Evolutionary conservation across 2,329 filamentous ascomycete genomes (phyloP).

Genomic region (Colletotrichum sansevieriae): DNA sequence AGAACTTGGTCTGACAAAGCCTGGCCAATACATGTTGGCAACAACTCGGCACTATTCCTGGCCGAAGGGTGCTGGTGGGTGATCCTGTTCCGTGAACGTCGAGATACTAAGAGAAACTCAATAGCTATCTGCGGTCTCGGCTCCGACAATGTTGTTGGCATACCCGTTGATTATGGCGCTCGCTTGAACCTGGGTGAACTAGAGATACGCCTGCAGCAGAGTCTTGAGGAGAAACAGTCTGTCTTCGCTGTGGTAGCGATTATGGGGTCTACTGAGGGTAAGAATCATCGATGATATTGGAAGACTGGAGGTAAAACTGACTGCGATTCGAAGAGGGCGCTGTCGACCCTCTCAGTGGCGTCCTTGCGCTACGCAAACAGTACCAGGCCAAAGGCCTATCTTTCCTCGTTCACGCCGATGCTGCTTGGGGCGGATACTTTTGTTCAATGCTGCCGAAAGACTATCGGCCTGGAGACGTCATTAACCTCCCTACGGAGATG

Average conservation of each 20-base stretch:
- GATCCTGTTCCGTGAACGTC: neutral
- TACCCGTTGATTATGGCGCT: constrained; percentile 56
- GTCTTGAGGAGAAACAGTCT: constrained; percentile 48
- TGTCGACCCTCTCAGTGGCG: constrained; percentile 55
- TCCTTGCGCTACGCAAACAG: constrained; percentile 55
- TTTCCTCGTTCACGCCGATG: constrained; percentile 61
- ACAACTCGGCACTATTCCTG: constrained; percentile 62
- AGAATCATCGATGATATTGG: neutral
- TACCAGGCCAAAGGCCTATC: constrained; percentile 58
- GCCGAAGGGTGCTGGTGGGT: constrained; percentile 61
- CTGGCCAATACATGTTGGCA: constrained; percentile 53
- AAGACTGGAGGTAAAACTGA: neutral
- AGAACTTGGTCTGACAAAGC: constrained; percentile 49
- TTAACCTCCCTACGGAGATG: constrained; percentile 47
- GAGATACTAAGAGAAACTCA: neutral
- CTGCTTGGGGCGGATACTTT: constrained; percentile 65
- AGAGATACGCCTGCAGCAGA: constrained; percentile 48
- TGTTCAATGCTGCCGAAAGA: constrained; percentile 56
- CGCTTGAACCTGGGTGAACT: constrained; percentile 53
- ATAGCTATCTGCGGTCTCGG: constrained; percentile 61
- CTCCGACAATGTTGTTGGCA: constrained; percentile 55
- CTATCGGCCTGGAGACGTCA: constrained; percentile 46
- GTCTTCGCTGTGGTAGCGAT: constrained; percentile 60
- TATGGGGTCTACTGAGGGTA: constrained; percentile 60
- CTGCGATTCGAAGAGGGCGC: constrained; percentile 52